Percentiles rank a stretch among this genome's conserved stretches.
These are phyloP conservation scores for Anisodus tanguticus DNA, from an alignment of 257 asterid genomes.

Conservation along the genomic window DNA sequence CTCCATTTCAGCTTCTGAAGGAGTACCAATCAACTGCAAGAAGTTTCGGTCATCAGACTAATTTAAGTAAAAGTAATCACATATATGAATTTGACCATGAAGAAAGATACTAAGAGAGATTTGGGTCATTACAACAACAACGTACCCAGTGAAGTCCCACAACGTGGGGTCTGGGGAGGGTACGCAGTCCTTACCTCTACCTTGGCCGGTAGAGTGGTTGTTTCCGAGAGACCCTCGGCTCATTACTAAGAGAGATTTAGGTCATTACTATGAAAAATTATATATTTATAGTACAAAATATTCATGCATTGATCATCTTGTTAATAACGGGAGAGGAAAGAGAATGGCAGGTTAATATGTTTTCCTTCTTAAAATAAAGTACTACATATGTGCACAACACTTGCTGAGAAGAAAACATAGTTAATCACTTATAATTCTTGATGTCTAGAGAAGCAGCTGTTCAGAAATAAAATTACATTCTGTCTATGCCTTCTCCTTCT, in stretches of 20 bases:
- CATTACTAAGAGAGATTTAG: neutral
- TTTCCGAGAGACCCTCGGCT: no score
- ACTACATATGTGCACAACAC: neutral
- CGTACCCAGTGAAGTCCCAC: no score
- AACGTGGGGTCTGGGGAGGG: no score
- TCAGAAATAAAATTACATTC: neutral
- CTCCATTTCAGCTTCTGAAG: slow-evolving; percentile 38
- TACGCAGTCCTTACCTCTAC: no score
- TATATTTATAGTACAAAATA: neutral
- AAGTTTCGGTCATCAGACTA: neutral
- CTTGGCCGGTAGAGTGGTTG: no score
- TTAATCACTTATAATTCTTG: neutral
- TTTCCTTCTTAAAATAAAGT: neutral
- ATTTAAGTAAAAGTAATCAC: slow-evolving; percentile 22
- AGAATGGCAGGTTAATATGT: slow-evolving; percentile 1
- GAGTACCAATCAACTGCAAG: slow-evolving; percentile 38
- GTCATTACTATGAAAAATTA: slow-evolving; percentile 22
- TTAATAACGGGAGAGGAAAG: neutral
- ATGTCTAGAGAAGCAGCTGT: neutral
- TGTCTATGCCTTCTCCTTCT: neutral
- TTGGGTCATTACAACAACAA: no score
- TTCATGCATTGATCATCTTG: neutral
- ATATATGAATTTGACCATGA: neutral
- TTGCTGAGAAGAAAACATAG: slow-evolving; percentile 20
- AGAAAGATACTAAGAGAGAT: neutral